Conservation (phyloP, 345 rosid species). For the Abelmoschus esculentus region DNA sequence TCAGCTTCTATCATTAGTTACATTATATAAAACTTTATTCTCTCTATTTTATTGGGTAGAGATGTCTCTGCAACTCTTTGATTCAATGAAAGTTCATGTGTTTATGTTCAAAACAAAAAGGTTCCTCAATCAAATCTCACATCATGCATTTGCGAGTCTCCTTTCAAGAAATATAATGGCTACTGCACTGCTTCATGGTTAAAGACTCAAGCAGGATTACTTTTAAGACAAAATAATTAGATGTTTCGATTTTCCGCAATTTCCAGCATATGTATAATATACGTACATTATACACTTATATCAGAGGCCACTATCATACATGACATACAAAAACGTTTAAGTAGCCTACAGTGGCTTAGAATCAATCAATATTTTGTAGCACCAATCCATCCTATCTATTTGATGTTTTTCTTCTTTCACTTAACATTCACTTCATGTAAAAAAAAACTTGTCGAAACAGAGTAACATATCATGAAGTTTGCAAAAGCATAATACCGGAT, state of each 20-base stretch:
- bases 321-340: not conserved
- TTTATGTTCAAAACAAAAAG: too few species aligned
- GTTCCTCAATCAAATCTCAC: too few species aligned
- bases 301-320: not conserved
- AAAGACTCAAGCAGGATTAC: not conserved
- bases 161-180: not conserved
- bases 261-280: not conserved
- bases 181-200: not conserved
- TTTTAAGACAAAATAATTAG: not conserved
- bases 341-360: not conserved
- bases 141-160: not conserved
- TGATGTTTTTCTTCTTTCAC: not conserved
- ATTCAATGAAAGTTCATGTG: too few species aligned
- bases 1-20: not conserved
- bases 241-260: not conserved
- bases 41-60: too few species aligned
- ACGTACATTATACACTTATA: not conserved
- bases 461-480: slow-evolving; percentile 1
- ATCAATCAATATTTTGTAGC: too few species aligned
- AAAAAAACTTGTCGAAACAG: not conserved
- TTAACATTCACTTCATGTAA: not conserved
- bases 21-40: not conserved
- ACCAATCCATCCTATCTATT: not conserved
- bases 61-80: too few species aligned
- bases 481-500: not conserved